A percentile compares a stretch with the other conserved stretches of the same genome.
Evolutionary conservation across 2,329 filamentous ascomycete genomes (phyloP).

Genomic region (Ustulina deusta): DNA sequence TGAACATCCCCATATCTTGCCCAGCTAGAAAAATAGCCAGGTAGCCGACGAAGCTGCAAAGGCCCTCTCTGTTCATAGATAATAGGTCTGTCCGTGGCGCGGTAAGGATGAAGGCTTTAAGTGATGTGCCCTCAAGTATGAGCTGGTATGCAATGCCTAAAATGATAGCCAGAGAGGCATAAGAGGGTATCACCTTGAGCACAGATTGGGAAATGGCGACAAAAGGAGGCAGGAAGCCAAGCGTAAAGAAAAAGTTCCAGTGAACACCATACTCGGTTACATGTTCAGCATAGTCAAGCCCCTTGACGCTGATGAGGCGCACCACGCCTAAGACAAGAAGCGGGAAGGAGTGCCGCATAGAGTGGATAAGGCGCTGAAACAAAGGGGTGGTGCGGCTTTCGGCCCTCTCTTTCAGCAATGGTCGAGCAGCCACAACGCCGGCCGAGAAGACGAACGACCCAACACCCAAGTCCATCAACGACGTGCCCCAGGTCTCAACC

Average conservation of each 20-base stretch:
- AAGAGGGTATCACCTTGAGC: conserved; percentile 78
- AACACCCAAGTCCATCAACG: conserved; percentile 98
- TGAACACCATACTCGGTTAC: conserved; percentile 98
- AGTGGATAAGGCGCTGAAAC: conserved; percentile 69
- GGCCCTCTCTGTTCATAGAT: conserved; percentile 91
- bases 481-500: conserved; percentile 99
- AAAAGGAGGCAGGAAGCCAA: conserved; percentile 89
- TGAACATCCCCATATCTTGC: conserved; percentile 82
- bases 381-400: conserved; percentile 64
- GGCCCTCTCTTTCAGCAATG: conserved; percentile 77
- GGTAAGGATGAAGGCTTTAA: conserved; percentile 85
- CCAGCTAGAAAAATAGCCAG: conserved; percentile 94
- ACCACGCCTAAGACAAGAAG: conserved; percentile 83
- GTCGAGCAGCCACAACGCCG: conserved; percentile 88
- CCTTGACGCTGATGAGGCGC: conserved; percentile 89
- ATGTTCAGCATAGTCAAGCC: conserved; percentile 95
- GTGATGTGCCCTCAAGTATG: conserved; percentile 77
- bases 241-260: conserved; percentile 99
- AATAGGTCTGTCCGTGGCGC: conserved; percentile 83
- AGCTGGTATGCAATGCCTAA: conserved; percentile 79
- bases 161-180: conserved; percentile 77
- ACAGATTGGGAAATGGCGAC: conserved; percentile 84
- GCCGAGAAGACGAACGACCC: conserved; percentile 97
- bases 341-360: conserved; percentile 84
- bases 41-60: conserved; percentile 96